Base-by-base conservation (phyloP, 2,329 filamentous ascomycete genomes). In the Geoglossum cookeanum region DNA sequence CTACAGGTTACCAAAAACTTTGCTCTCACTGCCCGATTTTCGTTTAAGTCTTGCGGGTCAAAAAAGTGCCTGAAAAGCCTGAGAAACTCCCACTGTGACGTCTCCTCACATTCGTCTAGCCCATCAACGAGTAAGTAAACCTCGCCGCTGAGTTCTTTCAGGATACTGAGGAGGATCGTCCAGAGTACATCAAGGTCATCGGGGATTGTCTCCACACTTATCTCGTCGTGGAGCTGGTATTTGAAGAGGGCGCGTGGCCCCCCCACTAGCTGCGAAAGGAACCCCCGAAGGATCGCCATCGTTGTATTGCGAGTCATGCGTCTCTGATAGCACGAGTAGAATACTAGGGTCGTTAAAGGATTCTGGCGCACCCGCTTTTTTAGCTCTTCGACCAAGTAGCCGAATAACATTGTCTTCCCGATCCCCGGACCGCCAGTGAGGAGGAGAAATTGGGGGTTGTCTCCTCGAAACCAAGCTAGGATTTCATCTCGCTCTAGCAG, bases 401-500 rank as follows among this genome's bases (percentile, higher is more conserved):
- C 60, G 3, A 65, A 64, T 30, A 68, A 42, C 65, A 67, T 67
- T 2, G 64, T 68, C 58, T 68, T 68, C 32, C 66, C 67, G 51
- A 65, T 68, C 6, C 66, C 62, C 8, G 61, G 58, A 29, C 64
- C 37, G 56, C 66, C 67, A 2, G 61, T 63, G 8, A 68, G 62
- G 62, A 60, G 65, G 15, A 66, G 61, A 0, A 65, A 58, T 5
- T 22, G 55, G 13, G 55, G 57, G 4, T 39, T 13, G 4, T 37
- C 52, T 29, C 58, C 13, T 11, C 32, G 62, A 58, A 64, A 59
- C 66, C 9, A 58, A 54, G 6, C 33, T 42, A 37, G 61, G 63
- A 1, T 5, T 53, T 33, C 51, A 45, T 47, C 62, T 51, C 2
- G 42, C 32, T 55, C 55, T 15, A 15, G 5, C 39, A 68, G 62